Percentiles rank a stretch among this genome's conserved stretches.
These are phyloP conservation scores for Fusarium citri DNA, from an alignment of 2,329 filamentous ascomycete species.

Conservation along the genomic window DNA sequence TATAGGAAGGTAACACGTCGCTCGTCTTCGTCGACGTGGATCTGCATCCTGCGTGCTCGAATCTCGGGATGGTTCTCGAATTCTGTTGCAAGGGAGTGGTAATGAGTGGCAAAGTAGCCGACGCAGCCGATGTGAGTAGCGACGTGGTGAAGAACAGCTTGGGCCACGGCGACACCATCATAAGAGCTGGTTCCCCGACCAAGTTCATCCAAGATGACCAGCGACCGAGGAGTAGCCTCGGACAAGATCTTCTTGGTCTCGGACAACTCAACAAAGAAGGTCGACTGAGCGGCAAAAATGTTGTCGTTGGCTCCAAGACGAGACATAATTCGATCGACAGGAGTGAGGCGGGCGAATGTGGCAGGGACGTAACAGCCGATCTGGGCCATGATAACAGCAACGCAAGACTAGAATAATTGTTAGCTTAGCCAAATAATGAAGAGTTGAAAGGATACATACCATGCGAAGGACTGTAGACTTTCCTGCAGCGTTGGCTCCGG, in stretches of 20 bases:
- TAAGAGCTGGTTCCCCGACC: constrained; percentile 95
- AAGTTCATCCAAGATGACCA: constrained; percentile 96
- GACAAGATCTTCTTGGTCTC: constrained; percentile 98
- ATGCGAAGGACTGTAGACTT: constrained; percentile 97
- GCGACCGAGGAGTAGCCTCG: constrained; percentile 90
- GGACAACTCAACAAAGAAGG: constrained; percentile 96
- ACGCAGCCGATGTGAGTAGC: constrained; percentile 92
- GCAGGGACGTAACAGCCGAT: constrained; percentile 94
- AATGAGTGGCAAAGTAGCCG: constrained; percentile 98
- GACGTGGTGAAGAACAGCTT: constrained; percentile 96
- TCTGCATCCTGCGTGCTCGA: constrained; percentile 87
- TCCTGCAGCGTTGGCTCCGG: constrained; percentile 95
- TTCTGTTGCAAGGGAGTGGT: constrained; percentile 92
- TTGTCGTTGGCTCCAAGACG: constrained; percentile 98
- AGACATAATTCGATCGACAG: constrained; percentile 98
- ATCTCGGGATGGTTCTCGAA: constrained; percentile 93
- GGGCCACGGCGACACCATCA: constrained; percentile 95
- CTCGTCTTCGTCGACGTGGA: constrained; percentile 86
- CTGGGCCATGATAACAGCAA: constrained; percentile 97
- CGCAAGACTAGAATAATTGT: constrained; percentile 74
- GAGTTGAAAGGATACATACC: constrained; percentile 63
- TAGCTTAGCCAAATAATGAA: background rate
- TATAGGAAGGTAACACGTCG: constrained; percentile 96
- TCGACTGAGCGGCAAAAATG: constrained; percentile 97
- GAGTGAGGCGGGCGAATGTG: constrained; percentile 82